phyloP scores from a whole-genome alignment of 805 yeast species.

The Kregervanrija fluxuum region DNA sequence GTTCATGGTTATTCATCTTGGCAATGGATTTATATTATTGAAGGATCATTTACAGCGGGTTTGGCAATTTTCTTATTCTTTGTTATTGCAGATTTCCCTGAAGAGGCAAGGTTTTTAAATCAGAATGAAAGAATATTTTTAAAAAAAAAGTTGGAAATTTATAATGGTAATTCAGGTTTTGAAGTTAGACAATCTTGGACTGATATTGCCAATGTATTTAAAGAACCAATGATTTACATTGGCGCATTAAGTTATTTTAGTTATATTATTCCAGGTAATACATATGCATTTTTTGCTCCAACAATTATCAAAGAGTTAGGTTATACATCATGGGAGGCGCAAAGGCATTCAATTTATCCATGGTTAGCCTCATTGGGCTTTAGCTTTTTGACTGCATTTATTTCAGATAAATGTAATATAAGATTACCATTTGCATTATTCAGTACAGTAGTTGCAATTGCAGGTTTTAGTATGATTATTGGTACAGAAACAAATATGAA shows the following conservation, averaged over 20 bases:
- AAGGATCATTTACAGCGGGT: conserved; percentile 30
- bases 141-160: conserved; percentile 52
- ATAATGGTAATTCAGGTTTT: conserved; percentile 42
- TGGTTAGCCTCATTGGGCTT: conserved; percentile 73
- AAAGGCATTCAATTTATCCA: conserved; percentile 78
- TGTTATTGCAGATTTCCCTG: conserved; percentile 65
- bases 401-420: conserved; percentile 47
- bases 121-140: conserved; percentile 47
- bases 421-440: conserved; percentile 38
- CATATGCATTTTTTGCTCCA: conserved; percentile 72
- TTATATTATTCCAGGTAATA: conserved; percentile 60
- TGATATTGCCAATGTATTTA: conserved; percentile 44
- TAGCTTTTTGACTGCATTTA: conserved; percentile 52
- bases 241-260: conserved; percentile 60
- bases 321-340: conserved; percentile 65
- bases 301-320: conserved; percentile 56
- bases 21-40: conserved; percentile 40
- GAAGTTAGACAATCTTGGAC: conserved; percentile 38
- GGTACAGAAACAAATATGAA: conserved; percentile 31
- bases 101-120: conserved; percentile 48
- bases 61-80: conserved; percentile 31
- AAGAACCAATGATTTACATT: conserved; percentile 51
- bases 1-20: conserved; percentile 34
- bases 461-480: conserved; percentile 50
- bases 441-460: conserved; percentile 33